These are phyloP conservation scores for Eucalyptus guilfoylei DNA, from an alignment of 345 rosid genomes.

Conservation along the genomic window DNA sequence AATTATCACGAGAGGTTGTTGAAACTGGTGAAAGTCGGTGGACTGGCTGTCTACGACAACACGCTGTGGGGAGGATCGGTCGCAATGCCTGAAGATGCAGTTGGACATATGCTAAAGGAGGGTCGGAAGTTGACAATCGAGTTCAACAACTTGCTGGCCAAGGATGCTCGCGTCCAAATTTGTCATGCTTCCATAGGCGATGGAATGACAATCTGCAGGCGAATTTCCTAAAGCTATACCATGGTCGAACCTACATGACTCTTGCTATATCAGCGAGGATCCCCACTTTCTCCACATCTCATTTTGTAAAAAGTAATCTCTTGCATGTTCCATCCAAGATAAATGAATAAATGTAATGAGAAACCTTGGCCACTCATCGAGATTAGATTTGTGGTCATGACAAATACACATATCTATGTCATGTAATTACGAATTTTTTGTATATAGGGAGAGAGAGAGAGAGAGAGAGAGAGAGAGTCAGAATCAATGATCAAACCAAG, in stretches of 20 bases:
- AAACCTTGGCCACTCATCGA: neutral
- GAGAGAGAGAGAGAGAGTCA: neutral
- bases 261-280: neutral
- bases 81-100: constrained; percentile 11
- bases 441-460: neutral
- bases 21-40: constrained; percentile 49
- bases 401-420: neutral
- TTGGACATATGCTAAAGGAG: neutral
- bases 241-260: neutral
- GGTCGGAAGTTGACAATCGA: constrained; percentile 5
- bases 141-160: constrained; percentile 25
- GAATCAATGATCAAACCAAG: neutral
- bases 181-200: constrained; percentile 43
- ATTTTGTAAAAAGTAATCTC: neutral
- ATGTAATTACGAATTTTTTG: neutral
- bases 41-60: constrained; percentile 40
- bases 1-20: constrained; percentile 47
- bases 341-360: neutral
- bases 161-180: constrained; percentile 36
- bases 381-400: neutral
- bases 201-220: constrained; percentile 45
- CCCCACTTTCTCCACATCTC: neutral
- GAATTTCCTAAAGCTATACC: neutral
- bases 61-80: constrained; percentile 47
- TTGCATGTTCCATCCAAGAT: neutral